A percentile compares a stretch with the other conserved stretches of the same genome.
Conservation (phyloP, 441 rosid genomes). For the Eugenia klotzschiana region DNA sequence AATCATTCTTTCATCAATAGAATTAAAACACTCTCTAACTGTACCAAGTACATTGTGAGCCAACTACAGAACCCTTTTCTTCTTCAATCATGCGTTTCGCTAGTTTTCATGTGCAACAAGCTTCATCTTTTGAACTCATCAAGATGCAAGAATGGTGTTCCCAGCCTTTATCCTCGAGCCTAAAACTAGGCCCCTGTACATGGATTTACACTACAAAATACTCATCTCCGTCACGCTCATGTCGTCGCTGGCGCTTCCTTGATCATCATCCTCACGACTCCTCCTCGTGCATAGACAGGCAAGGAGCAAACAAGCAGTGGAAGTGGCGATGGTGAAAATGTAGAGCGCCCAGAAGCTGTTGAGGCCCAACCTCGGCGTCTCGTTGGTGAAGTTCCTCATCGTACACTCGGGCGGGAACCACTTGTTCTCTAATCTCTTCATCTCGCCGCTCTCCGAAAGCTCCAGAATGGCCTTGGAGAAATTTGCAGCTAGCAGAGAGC, state of each 20-base stretch:
- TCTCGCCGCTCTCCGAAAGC: slow-evolving; percentile 10
- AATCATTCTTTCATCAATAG: background rate
- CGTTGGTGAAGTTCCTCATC: background rate
- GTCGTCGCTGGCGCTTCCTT: background rate
- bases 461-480: slow-evolving; percentile 10
- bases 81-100: background rate
- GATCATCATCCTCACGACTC: background rate
- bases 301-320: slow-evolving; percentile 21
- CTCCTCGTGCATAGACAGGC: background rate
- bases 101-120: background rate
- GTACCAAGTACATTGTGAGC: background rate
- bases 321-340: slow-evolving; percentile 5
- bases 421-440: background rate
- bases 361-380: background rate
- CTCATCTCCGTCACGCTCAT: background rate
- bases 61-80: background rate
- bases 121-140: background rate
- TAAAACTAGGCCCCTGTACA: background rate
- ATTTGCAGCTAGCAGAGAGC: slow-evolving; percentile 1
- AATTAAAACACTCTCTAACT: background rate
- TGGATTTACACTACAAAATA: background rate
- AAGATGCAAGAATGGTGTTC: background rate
- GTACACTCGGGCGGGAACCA: background rate
- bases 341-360: slow-evolving; percentile 11
- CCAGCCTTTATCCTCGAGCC: background rate